Evolutionary conservation across 1,284 basidiomycete species (phyloP), one percentile per base, ranked within the genome.

Genomic region (Leccinum huronense): DNA sequence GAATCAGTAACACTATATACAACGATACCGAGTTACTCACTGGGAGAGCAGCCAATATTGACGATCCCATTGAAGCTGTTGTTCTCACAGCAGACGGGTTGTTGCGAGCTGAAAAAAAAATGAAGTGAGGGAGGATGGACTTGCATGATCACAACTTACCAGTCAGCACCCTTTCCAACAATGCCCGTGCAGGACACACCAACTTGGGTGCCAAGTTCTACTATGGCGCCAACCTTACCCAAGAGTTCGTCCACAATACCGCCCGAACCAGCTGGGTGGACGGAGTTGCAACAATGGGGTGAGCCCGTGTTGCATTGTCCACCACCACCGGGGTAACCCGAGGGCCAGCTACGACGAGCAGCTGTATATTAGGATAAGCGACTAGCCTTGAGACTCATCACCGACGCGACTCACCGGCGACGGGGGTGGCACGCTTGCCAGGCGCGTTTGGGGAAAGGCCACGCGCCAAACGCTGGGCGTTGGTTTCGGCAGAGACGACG

Each of bases 391-490:
- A 55, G 1, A 11, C 23, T 0, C 0, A 8, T 33, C 30, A 16
- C 6, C 11, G 0, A 59, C 6, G 4, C 33, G 6, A 67, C 78
- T 59, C 53, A 78, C 77, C 23, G 0, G 1, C 5, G 3, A 42
- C 36, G 16, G 65, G 65, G 1, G 61, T 66, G 7, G 30, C 64
- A 40, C 74, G 71, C 59, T 66, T 74, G 30, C 23, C 58, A n/a
- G 79, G 79, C 0, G 77, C 64, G 5, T 72, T 68, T 2, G 77
- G 79, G 33, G 77, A 70, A 1, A 86, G 72, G 9, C 85, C 84
- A 27, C 80, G 81, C 59, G 82, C 81, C 58, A 86, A 65, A 57
- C 85, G 83, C 7, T 79, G 65, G 0, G 79, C 84, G 59, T 86
- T 86, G 55, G 83, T 83, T 63, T 83, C 81, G 11, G 77, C 72